Percentiles rank a stretch among this genome's conserved stretches.
These are phyloP conservation scores for Bretschneidera sinensis DNA, from an alignment of 345 rosid species.

Conservation along the genomic window DNA sequence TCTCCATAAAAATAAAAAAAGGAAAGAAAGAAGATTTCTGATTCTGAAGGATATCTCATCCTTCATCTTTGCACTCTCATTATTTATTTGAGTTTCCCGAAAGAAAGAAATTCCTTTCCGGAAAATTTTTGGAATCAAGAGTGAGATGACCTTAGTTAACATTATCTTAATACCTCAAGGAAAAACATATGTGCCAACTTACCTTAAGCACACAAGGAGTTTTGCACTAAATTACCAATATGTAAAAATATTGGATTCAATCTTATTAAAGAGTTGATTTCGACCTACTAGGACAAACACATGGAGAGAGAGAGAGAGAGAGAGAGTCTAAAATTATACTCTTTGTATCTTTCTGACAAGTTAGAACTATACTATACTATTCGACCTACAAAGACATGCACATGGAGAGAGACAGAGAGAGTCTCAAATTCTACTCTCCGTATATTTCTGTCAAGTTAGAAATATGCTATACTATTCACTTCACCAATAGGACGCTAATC, in stretches of 20 bases:
- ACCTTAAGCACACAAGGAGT: not conserved
- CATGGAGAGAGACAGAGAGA: too few relatives aligned
- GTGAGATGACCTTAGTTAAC: not conserved
- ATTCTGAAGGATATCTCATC: not conserved
- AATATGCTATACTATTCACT: not conserved
- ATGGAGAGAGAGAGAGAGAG: too few relatives aligned
- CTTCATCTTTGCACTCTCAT: constrained; percentile 1
- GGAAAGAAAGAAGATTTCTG: too few relatives aligned
- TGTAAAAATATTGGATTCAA: not conserved
- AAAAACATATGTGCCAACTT: not conserved
- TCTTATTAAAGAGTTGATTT: too few relatives aligned
- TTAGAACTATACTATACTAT: not conserved
- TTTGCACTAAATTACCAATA: not conserved
- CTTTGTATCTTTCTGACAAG: too few relatives aligned
- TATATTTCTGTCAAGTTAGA: too few relatives aligned
- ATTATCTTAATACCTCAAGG: too few relatives aligned
- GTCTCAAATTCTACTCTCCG: too few relatives aligned
- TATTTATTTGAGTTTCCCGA: not conserved
- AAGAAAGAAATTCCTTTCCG: not conserved
- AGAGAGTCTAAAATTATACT: too few relatives aligned
- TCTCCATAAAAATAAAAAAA: too few relatives aligned
- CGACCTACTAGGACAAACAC: too few relatives aligned
- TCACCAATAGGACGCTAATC: not conserved
- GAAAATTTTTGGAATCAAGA: not conserved
- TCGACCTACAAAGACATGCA: too few relatives aligned